Evolutionary conservation across 2,329 filamentous ascomycete genomes (phyloP).

Genomic region (Penicillium concentricum): DNA sequence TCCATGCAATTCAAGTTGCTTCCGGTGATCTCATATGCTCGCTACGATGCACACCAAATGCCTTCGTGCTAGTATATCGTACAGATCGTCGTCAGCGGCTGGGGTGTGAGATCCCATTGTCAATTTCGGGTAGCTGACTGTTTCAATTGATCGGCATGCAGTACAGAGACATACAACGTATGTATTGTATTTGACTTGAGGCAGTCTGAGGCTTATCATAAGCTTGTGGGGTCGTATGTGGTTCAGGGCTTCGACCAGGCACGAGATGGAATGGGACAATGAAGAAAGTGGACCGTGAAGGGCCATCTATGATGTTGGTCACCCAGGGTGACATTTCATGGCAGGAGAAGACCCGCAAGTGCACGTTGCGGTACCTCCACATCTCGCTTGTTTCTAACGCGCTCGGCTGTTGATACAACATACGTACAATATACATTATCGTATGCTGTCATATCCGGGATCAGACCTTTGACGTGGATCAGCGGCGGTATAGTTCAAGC

Average conservation of each 20-base stretch:
- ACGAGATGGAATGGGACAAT: not conserved
- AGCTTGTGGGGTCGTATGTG: not conserved
- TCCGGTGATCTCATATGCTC: conserved; percentile 5
- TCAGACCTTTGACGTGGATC: not conserved
- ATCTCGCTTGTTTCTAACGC: not conserved
- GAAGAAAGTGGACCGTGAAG: not conserved
- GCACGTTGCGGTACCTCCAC: not conserved
- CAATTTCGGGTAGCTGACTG: not conserved
- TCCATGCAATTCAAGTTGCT: not conserved
- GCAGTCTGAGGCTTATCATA: not conserved
- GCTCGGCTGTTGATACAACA: not conserved
- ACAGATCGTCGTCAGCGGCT: not conserved
- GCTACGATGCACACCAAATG: not conserved
- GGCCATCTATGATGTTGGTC: not conserved
- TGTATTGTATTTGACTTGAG: not conserved
- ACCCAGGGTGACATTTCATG: not conserved
- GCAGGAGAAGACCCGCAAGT: not conserved
- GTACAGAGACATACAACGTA: not conserved
- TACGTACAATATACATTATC: not conserved
- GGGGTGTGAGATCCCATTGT: conserved; percentile 11
- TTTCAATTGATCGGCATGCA: not conserved
- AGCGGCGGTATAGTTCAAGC: not conserved
- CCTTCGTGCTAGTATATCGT: not conserved
- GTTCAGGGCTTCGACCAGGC: not conserved
- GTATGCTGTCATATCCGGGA: conserved; percentile 3